phyloP scores from a whole-genome alignment of 495 filamentous ascomycete species.

The Zalerion maritima region DNA sequence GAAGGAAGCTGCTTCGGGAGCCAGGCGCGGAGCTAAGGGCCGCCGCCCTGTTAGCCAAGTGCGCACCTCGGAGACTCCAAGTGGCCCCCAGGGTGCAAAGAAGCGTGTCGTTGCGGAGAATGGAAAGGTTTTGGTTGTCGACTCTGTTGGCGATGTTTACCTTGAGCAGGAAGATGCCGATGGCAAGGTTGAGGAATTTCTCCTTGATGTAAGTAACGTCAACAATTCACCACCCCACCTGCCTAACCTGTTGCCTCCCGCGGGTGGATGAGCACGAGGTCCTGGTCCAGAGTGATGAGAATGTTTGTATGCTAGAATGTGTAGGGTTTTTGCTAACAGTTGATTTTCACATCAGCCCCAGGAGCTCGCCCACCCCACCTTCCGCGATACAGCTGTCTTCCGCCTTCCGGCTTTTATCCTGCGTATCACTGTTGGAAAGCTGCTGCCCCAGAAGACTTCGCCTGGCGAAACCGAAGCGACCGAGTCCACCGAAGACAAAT shows the following conservation, averaged over 20 bases:
- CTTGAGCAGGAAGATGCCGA: constrained; percentile 81
- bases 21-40: constrained; percentile 19
- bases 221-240: constrained; percentile 9
- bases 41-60: constrained; percentile 12
- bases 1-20: constrained; percentile 40
- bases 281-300: no score
- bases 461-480: constrained; percentile 20
- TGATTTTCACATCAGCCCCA: constrained; percentile 27
- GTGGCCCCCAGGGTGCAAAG: constrained; percentile 47
- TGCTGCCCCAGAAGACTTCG: constrained; percentile 24
- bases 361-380: constrained; percentile 48
- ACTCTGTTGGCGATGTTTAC: constrained; percentile 81
- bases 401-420: constrained; percentile 54
- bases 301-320: constrained; percentile 1
- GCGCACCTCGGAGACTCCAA: constrained; percentile 25
- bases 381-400: constrained; percentile 56
- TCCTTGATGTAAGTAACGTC: constrained; percentile 54
- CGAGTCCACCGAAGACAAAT: constrained; percentile 21
- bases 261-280: no score
- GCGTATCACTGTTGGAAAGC: constrained; percentile 37
- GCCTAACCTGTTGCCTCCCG: no score
- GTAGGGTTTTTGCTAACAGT: background rate
- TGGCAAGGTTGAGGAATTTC: constrained; percentile 63
- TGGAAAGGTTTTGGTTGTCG: constrained; percentile 86
- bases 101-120: constrained; percentile 84